These are phyloP conservation scores for Wallacemonas collosoma DNA, from an alignment of 208 protist genomes.

Conservation along the genomic window DNA sequence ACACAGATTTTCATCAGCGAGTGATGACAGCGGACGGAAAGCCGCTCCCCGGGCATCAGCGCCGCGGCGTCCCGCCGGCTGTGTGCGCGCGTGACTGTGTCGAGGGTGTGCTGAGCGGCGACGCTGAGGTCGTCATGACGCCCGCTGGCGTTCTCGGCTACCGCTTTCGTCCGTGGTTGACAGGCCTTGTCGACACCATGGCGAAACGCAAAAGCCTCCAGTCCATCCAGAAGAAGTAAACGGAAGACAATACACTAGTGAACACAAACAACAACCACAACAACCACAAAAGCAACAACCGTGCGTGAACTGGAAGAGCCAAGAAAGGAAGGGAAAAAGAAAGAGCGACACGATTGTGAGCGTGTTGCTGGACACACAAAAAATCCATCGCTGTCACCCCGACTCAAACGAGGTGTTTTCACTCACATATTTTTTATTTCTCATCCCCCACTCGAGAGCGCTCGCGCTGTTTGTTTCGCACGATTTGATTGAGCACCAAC, in stretches of 20 bases:
- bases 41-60: conserved; percentile 37
- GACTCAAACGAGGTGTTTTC: no score
- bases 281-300: no score
- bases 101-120: conserved; percentile 49
- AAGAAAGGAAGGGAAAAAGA: no score
- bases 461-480: neutral
- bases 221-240: conserved; percentile 47
- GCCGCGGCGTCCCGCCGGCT: conserved; percentile 57
- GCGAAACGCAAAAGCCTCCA: conserved; percentile 75
- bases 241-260: no score
- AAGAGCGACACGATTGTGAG: no score
- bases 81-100: conserved; percentile 63
- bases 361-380: no score
- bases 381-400: no score
- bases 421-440: neutral
- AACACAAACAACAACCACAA: no score
- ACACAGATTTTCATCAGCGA: conserved; percentile 82
- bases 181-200: conserved; percentile 59
- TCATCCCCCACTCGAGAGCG: no score
- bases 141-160: conserved; percentile 71
- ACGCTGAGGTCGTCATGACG: conserved; percentile 79
- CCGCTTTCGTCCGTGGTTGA: conserved; percentile 69
- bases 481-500: neutral
- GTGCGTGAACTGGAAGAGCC: no score
- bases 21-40: conserved; percentile 45